Evolutionary conservation across 164 flowering plant genomes (phyloP), one percentile per base, ranked within the genome.

Genomic region (Vitis rotundifolia): DNA sequence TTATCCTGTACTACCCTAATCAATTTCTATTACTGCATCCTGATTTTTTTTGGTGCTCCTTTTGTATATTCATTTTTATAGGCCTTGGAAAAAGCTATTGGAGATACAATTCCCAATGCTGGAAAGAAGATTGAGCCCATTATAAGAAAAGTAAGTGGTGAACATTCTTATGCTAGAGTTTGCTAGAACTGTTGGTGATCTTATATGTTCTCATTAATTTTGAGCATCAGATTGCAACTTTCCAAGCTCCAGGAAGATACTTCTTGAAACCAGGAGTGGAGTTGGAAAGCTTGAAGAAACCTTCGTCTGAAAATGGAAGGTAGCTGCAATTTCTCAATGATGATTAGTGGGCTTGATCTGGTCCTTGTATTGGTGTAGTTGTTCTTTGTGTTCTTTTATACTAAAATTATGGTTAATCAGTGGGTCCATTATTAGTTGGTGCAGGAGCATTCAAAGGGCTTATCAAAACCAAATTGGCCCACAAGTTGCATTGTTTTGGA

Each of bases 61-160:
- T 50, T 5, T 18, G 10, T 11, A 49, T 70, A 7, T 7, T 48
- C 1, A 9, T 22, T 70, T 69, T 62, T 69, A 16, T 67, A 95
- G 98, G 94, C 82, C 16, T 71, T 93, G 83, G 98, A 91, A 71
- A 89, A 88, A 75, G 93, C 95, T 72, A 72, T 90, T 76, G 92
- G 93, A 62, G 89, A 92, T 72, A 22, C 81, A 56, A 19, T 85
- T 75, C 91, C 95, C 18, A 86, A 84, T 74, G 78, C 89, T 67
- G 82, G 66, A 11, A 82, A 68, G 74, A 85, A 86, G 72, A 83
- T 93, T 61, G 97, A 89, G 70, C 83, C 93, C 28, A 85, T 90
- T 64, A 53, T 92, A 11, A 86, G 85, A 72, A 89, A 84, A 69
- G 99, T 96, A 74, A 72, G 87, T 82, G 57, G 11, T 61, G 44